phyloP scores from a whole-genome alignment of 257 asterid species.

The Verbena officinalis region DNA sequence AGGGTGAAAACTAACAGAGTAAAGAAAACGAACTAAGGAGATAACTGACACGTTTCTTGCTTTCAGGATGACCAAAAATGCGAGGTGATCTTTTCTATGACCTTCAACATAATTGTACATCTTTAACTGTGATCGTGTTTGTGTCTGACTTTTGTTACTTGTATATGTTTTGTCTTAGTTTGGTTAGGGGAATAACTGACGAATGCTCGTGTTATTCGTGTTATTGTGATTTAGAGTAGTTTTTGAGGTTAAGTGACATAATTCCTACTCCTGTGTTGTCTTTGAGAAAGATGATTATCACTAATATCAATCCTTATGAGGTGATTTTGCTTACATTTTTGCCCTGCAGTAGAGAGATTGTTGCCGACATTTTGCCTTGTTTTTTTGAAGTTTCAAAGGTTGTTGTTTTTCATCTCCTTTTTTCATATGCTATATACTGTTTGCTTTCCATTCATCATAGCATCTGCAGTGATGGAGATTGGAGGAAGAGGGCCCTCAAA shows the following conservation, averaged over 20 bases:
- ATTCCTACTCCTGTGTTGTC: neutral
- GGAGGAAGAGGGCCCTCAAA: too few species aligned
- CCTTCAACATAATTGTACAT: constrained; percentile 34
- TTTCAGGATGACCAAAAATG: neutral
- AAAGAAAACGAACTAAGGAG: neutral
- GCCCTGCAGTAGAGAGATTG: neutral
- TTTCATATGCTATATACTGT: too few species aligned
- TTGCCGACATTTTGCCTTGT: neutral
- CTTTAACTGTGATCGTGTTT: constrained; percentile 22
- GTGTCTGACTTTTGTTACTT: constrained; percentile 33
- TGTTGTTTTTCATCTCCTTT: neutral
- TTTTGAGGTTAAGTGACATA: neutral
- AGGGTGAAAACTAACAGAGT: constrained; percentile 15
- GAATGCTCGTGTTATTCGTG: neutral
- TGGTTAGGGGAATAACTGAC: constrained; percentile 15
- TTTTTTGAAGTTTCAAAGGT: neutral
- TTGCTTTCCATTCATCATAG: too few species aligned
- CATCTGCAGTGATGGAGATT: too few species aligned
- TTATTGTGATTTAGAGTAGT: constrained; percentile 6
- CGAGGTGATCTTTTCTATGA: constrained; percentile 36
- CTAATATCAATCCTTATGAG: constrained; percentile 19
- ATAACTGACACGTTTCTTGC: neutral
- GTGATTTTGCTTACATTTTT: too few species aligned
- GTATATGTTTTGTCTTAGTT: constrained; percentile 33
- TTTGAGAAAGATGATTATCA: neutral